These are phyloP conservation scores for Verruconis gallopava DNA, from an alignment of 2,329 filamentous ascomycete species.

Conservation along the genomic window DNA sequence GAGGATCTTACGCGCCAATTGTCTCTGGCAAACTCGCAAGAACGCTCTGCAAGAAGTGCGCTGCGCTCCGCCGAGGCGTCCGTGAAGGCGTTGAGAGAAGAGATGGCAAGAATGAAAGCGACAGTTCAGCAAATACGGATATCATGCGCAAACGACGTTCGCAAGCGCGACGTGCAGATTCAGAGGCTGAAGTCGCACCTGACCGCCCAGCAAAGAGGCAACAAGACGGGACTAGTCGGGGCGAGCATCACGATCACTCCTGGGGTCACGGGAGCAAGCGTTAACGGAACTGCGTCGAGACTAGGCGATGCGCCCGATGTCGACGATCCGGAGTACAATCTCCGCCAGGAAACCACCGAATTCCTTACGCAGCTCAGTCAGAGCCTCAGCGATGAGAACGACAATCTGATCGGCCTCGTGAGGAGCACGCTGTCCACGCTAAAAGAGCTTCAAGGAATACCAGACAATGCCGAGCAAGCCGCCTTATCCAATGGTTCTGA, in stretches of 20 bases:
- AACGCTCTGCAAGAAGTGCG: slow-evolving; percentile 55
- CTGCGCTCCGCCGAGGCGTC: slow-evolving; percentile 61
- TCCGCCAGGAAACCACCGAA: slow-evolving; percentile 78
- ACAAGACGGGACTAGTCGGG: slow-evolving; percentile 31
- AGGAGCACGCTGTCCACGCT: slow-evolving; percentile 58
- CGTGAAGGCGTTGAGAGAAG: slow-evolving; percentile 68
- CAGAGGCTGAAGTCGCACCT: slow-evolving; percentile 81
- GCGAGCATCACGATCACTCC: slow-evolving; percentile 36
- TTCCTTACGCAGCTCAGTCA: slow-evolving; percentile 79
- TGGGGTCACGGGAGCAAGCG: slow-evolving; percentile 11
- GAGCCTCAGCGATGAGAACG: slow-evolving; percentile 82
- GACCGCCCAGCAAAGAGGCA: slow-evolving; percentile 45
- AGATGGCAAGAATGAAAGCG: slow-evolving; percentile 65
- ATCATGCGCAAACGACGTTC: slow-evolving; percentile 79
- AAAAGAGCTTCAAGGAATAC: slow-evolving; percentile 47
- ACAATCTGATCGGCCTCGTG: slow-evolving; percentile 61
- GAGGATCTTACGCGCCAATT: slow-evolving; percentile 44
- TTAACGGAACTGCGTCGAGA: slow-evolving; percentile 11
- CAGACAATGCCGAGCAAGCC: slow-evolving; percentile 20
- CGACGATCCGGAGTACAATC: slow-evolving; percentile 48
- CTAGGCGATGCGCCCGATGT: slow-evolving; percentile 31
- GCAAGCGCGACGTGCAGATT: slow-evolving; percentile 80
- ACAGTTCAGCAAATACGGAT: slow-evolving; percentile 72
- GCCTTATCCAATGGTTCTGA: slow-evolving; percentile 19
- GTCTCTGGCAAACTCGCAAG: slow-evolving; percentile 52